Evolutionary conservation across 306 rosid species (phyloP).

Genomic region (Ziziphus jujuba): DNA sequence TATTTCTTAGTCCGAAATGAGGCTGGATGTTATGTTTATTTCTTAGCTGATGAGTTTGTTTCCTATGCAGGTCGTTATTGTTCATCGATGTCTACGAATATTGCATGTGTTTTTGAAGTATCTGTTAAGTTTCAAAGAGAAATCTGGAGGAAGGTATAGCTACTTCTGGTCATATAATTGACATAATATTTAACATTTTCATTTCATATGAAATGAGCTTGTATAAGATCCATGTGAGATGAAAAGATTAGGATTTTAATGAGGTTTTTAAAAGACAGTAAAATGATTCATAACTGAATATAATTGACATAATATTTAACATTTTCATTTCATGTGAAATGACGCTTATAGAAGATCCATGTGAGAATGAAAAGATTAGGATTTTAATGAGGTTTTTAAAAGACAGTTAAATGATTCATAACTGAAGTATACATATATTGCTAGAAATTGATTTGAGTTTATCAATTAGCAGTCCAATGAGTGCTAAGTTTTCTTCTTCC

Average conservation of each 20-base stretch:
- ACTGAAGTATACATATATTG: neutral
- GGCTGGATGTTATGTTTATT: neutral
- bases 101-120: conserved; percentile 66
- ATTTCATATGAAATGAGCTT: no score
- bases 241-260: no score
- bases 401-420: neutral
- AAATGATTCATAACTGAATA: neutral
- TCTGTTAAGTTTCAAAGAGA: conserved; percentile 46
- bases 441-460: neutral
- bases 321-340: no score
- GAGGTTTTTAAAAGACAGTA: no score
- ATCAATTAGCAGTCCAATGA: neutral
- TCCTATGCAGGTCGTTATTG: conserved; percentile 58
- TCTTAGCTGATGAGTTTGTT: conserved; percentile 26
- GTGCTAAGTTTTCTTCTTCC: neutral
- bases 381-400: no score
- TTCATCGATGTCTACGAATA: conserved; percentile 61
- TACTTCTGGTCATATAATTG: neutral
- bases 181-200: neutral
- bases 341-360: no score
- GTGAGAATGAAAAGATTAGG: no score
- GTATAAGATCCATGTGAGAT: no score
- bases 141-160: conserved; percentile 61
- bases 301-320: no score
- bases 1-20: neutral